Evolutionary conservation across 306 rosid species (phyloP).

Genomic region (Biancaea sappan): DNA sequence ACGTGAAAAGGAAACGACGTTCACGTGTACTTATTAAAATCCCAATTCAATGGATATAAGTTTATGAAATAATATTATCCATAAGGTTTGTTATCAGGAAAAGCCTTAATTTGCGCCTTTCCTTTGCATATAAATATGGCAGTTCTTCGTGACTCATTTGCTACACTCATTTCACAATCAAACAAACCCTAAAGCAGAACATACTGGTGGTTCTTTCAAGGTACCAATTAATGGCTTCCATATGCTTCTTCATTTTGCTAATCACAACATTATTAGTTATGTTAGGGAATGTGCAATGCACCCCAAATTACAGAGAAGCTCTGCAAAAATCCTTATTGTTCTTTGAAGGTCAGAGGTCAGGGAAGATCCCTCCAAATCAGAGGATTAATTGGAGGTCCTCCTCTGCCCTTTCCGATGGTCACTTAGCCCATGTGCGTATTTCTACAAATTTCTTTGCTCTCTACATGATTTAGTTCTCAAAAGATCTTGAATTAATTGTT

Average conservation of each 20-base stretch:
- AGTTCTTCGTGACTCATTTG: not conserved
- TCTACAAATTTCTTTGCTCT: too few relatives aligned
- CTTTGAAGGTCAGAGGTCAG: conserved; percentile 93
- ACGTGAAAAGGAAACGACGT: too few relatives aligned
- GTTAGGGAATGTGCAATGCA: conserved; percentile 42
- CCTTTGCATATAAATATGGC: conserved; percentile 3
- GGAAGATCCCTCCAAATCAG: conserved; percentile 61
- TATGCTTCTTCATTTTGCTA: conserved; percentile 11
- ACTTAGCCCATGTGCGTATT: conserved; percentile 53
- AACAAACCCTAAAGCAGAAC: conserved; percentile 27
- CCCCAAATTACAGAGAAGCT: conserved; percentile 74
- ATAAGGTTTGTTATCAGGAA: not conserved
- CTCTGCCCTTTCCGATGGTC: conserved; percentile 81
- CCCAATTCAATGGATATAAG: conserved; percentile 2
- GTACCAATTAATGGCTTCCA: too few relatives aligned
- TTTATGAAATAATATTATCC: not conserved
- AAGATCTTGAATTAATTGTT: too few relatives aligned
- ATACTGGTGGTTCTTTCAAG: too few relatives aligned
- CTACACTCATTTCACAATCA: not conserved
- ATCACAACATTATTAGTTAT: conserved; percentile 23
- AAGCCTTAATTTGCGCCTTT: not conserved
- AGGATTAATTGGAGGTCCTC: conserved; percentile 70
- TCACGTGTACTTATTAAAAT: not conserved
- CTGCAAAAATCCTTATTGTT: conserved; percentile 76
- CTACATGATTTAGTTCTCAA: too few relatives aligned